phyloP scores from a whole-genome alignment of 2,329 filamentous ascomycete genomes.

The Biscogniauxia marginata region DNA sequence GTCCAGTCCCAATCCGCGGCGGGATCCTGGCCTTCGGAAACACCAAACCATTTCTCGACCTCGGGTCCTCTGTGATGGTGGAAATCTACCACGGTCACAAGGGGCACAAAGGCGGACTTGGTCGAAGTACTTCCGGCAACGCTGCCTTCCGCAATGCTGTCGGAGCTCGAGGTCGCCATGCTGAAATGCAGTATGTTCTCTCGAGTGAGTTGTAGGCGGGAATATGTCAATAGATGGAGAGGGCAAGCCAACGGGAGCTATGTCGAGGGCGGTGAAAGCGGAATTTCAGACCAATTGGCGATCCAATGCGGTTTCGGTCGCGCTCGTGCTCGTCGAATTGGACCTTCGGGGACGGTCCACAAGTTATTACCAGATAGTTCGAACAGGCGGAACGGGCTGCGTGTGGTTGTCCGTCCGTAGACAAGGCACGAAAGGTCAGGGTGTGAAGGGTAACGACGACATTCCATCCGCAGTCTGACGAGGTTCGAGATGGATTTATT shows the following conservation, averaged over 20 bases:
- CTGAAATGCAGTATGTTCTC: not conserved
- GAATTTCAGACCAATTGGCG: not conserved
- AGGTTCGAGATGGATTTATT: too few relatives aligned
- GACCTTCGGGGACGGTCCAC: not conserved
- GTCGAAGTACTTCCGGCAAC: conserved; percentile 8
- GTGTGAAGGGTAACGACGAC: not conserved
- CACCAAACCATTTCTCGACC: conserved; percentile 88
- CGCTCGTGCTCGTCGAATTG: not conserved
- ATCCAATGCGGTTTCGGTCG: not conserved
- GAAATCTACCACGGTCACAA: conserved; percentile 80
- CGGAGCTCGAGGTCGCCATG: conserved; percentile 21
- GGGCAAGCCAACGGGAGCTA: not conserved
- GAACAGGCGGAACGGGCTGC: not conserved
- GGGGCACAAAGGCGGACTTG: conserved; percentile 54
- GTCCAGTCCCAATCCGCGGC: conserved; percentile 85
- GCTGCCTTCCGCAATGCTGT: not conserved
- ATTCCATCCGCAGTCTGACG: not conserved
- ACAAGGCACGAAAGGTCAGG: not conserved
- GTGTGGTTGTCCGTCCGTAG: not conserved
- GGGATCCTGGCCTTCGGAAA: conserved; percentile 71
- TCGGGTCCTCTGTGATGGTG: conserved; percentile 87
- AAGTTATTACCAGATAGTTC: not conserved
- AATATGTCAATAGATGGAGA: not conserved
- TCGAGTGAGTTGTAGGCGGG: not conserved
- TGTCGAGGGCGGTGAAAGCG: not conserved